phyloP scores from a whole-genome alignment of 2,329 filamentous ascomycete species.

The Akanthomyces lecanii region DNA sequence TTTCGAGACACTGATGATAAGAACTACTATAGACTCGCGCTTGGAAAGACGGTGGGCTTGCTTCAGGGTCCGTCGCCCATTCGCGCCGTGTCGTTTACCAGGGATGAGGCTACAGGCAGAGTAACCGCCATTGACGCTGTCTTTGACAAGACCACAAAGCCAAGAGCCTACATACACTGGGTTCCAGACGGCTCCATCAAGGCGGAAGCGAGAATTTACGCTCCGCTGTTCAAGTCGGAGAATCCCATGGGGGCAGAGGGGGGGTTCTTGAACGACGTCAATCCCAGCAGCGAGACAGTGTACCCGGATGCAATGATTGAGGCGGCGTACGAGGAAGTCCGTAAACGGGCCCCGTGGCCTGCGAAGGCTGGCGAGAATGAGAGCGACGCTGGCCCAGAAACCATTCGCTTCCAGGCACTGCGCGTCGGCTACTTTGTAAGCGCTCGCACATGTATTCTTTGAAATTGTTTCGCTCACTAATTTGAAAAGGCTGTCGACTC shows the following conservation, averaged over 20 bases:
- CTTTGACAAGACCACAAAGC: constrained; percentile 65
- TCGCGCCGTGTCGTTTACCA: constrained; percentile 60
- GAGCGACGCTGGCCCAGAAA: constrained; percentile 62
- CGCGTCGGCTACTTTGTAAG: constrained; percentile 77
- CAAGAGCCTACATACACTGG: constrained; percentile 89
- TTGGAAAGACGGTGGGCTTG: constrained; percentile 66
- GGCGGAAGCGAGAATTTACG: constrained; percentile 74
- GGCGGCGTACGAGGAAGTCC: constrained; percentile 74
- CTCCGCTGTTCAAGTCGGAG: constrained; percentile 79
- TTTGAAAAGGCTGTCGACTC: constrained; percentile 60
- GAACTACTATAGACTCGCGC: constrained; percentile 70
- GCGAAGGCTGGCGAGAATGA: constrained; percentile 68
- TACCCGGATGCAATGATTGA: constrained; percentile 76
- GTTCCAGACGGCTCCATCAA: constrained; percentile 66
- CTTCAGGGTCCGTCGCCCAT: constrained; percentile 64
- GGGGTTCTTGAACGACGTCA: constrained; percentile 79
- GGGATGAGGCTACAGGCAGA: constrained; percentile 55
- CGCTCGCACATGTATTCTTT: constrained; percentile 14
- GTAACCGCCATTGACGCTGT: constrained; percentile 55
- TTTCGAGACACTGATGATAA: constrained; percentile 65
- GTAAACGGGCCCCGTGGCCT: constrained; percentile 71
- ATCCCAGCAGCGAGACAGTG: constrained; percentile 75
- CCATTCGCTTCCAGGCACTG: constrained; percentile 85
- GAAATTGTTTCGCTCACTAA: constrained; percentile 16
- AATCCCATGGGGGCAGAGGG: constrained; percentile 73